Evolutionary conservation across 306 rosid genomes (phyloP).

Genomic region (Styphnolobium japonicum): DNA sequence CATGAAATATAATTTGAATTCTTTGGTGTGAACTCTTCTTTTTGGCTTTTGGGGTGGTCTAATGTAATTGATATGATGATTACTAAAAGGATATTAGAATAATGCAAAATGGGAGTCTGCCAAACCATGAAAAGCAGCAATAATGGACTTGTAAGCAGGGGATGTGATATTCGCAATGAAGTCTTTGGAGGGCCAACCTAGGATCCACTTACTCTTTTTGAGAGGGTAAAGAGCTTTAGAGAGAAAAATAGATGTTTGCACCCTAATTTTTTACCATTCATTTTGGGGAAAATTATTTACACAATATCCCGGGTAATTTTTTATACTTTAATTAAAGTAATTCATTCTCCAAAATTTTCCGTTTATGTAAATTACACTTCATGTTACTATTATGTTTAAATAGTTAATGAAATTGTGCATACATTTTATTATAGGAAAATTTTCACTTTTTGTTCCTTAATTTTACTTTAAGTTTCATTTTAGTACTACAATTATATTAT

Average conservation of each 20-base stretch:
- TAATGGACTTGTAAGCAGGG: constrained; percentile 13
- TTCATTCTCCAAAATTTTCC: too few relatives aligned
- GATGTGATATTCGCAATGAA: constrained; percentile 14
- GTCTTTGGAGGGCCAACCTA: constrained; percentile 25
- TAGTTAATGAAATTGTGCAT: too few relatives aligned
- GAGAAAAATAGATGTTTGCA: not conserved
- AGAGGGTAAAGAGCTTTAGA: constrained; percentile 13
- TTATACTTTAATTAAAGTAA: too few relatives aligned
- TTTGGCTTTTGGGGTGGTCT: not conserved
- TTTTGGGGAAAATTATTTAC: not conserved
- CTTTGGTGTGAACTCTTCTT: not conserved
- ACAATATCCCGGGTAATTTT: too few relatives aligned
- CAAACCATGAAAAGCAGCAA: constrained; percentile 36
- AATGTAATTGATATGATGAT: constrained; percentile 1
- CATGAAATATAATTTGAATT: constrained; percentile 15
- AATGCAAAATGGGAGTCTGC: constrained; percentile 26
- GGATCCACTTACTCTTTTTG: constrained; percentile 19
- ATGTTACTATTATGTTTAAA: too few relatives aligned
- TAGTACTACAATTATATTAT: too few relatives aligned
- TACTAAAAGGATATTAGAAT: not conserved
- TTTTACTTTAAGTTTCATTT: too few relatives aligned
- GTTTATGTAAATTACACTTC: too few relatives aligned
- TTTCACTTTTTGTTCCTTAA: too few relatives aligned
- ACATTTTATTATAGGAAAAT: too few relatives aligned
- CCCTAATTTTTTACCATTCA: not conserved